phyloP scores from a whole-genome alignment of 1,284 basidiomycete genomes.

The Tylopilus orsonianus region DNA sequence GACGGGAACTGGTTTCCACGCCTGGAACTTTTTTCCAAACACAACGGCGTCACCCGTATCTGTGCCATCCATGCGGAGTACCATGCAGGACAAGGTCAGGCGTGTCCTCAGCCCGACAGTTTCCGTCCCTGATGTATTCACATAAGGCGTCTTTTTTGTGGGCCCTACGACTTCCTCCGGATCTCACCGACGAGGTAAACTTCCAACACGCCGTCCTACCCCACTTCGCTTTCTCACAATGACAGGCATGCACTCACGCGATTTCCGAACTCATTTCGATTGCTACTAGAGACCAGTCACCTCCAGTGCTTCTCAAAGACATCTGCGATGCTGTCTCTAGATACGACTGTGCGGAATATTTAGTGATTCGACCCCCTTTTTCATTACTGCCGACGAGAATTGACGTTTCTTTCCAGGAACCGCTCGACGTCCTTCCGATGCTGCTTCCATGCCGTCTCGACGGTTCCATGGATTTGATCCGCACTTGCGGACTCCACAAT shows the following conservation, averaged over 20 bases:
- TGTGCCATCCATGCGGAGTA: no score
- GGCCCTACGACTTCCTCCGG: slow-evolving; percentile 16
- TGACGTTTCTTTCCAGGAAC: slow-evolving; percentile 23
- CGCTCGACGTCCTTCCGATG: slow-evolving; percentile 28
- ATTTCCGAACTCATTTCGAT: slow-evolving; percentile 24
- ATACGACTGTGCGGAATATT: slow-evolving; percentile 16
- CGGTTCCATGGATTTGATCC: slow-evolving; percentile 23
- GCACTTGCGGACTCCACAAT: slow-evolving; percentile 16
- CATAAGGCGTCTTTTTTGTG: slow-evolving; percentile 19
- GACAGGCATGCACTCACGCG: slow-evolving; percentile 19
- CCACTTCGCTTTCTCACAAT: not conserved
- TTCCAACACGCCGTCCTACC: not conserved
- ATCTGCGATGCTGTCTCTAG: slow-evolving; percentile 19
- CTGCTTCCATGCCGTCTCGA: slow-evolving; percentile 24
- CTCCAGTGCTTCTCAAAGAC: slow-evolving; percentile 13
- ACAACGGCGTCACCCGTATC: no score
- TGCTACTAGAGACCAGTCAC: slow-evolving; percentile 9
- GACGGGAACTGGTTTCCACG: no score
- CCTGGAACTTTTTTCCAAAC: no score
- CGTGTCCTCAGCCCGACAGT: no score
- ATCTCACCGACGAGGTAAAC: slow-evolving; percentile 28
- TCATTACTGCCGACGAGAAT: not conserved
- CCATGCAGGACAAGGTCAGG: no score
- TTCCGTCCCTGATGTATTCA: slow-evolving; percentile 8
- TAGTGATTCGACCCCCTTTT: slow-evolving; percentile 12